Base-by-base conservation (phyloP, 1,284 basidiomycete genomes). In the Porodaedalea pini region DNA sequence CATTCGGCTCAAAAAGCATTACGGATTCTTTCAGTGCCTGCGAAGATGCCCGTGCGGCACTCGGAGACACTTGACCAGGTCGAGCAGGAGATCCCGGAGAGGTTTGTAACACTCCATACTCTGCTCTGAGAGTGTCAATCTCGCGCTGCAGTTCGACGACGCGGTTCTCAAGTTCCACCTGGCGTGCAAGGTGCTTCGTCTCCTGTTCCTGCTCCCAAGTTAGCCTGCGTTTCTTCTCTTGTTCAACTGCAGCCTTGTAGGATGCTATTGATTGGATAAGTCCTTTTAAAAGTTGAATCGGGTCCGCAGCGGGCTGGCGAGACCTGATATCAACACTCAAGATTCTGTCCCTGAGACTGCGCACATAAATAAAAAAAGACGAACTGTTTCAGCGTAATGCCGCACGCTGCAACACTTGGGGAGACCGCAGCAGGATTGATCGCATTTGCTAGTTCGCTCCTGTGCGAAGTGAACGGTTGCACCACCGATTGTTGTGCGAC, bases 171-270 rank as follows among this genome's bases (percentile, higher is more conserved):
- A 82, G 76, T 65, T 85, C 82, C 27, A 76, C 77, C 58, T 85
- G 80, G 39, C 75, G 70, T 60, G 81, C 78, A 13, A 70, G 63
- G 59, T 74, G 76, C 64, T 75, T 85, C 8, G 75, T 75, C 68
- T 88, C 87, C 61, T 86, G 83, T 54, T 85, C 82, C 61, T 77
- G 74, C 64, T 88, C 87, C 86, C 87, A 89, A 41, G 74, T 76
- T 10, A 78, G 51, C 52, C 85, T 73, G 19, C 86, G 76, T 61
- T 73, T 76, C 44, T 75, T 71, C 63, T 89, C 87, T 21, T 71
- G 73, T 51, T 84, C 82, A 39, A 82, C 80, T 0, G 79, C 79
- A 37, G 83, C 78, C 61, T 75, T 77, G 4, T 80, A 81, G 0
- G 77, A 73, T 17, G 75, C 68, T 4, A 86, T 69, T 45, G 81